Conservation (phyloP, 352 stramenopile genomes). For the Chrysophaeum taylorii region DNA sequence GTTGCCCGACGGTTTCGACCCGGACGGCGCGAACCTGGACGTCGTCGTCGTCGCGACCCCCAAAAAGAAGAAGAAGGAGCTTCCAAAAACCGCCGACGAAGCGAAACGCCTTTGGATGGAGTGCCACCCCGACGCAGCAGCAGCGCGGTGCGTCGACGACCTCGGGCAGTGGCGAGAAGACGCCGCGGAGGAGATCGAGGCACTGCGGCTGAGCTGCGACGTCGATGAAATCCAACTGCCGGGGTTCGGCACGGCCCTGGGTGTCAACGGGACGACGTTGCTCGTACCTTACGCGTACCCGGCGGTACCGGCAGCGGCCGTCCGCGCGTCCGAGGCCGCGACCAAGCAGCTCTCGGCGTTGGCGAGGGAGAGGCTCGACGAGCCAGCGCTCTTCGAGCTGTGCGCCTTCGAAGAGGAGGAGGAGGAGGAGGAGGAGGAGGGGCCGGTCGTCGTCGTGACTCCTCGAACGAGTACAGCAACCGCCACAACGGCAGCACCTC, state of each 20-base stretch:
- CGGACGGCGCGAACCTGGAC: slow-evolving; percentile 39
- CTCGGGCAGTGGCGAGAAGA: too few relatives aligned
- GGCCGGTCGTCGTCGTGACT: slow-evolving; percentile 20
- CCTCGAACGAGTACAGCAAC: not conserved
- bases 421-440: slow-evolving; percentile 21
- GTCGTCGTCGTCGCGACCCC: slow-evolving; percentile 30
- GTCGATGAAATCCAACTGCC: slow-evolving; percentile 8
- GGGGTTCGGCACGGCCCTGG: not conserved
- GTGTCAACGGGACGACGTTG: not conserved
- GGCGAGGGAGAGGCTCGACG: not conserved
- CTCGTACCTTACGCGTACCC: slow-evolving; percentile 11
- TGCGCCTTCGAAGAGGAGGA: not conserved
- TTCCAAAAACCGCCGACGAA: not conserved
- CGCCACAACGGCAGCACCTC: not conserved
- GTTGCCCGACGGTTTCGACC: slow-evolving; percentile 54
- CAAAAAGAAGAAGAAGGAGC: too few relatives aligned
- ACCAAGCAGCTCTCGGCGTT: slow-evolving; percentile 1
- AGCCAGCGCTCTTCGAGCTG: not conserved
- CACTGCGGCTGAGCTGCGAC: slow-evolving; percentile 44
- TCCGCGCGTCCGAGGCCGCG: slow-evolving; percentile 23
- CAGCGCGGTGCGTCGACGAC: slow-evolving; percentile 22
- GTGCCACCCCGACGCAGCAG: not conserved
- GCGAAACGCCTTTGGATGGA: slow-evolving; percentile 9
- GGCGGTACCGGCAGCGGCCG: slow-evolving; percentile 21
- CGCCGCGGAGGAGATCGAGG: slow-evolving; percentile 37